Evolutionary conservation across 1,284 basidiomycete genomes (phyloP), one percentile per base, ranked within the genome.

Genomic region (Microbotryomycetes sp.): DNA sequence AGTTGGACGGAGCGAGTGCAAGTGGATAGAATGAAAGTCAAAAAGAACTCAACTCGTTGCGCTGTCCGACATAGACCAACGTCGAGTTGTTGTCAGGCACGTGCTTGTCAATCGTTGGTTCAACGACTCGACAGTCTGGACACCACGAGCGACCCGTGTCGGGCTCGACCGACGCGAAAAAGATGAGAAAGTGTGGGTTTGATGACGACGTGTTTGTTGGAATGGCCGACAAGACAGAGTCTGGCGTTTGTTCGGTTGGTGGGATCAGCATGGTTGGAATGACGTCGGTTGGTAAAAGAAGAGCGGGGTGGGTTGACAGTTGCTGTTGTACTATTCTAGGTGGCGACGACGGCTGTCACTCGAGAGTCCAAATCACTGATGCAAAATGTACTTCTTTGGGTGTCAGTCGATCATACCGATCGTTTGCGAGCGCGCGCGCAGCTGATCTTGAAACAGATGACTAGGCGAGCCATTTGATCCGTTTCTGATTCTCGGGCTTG

Each of bases 61-160:
- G 80, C 68, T 84, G 80, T 6, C 89, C 89, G 58, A 89, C 86
- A 74, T 87, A 89, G 56, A 87, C 80, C 55, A 92, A 80, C 51
- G 84, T 75, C 12, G 80, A 87, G 29, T 81, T 79, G 0, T 80
- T 79, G 5, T 81, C 72, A 62, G 81, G 77, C 29, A 92, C 80
- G 29, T 82, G 66, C 1, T 75, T 71, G 63, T 91, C 87, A 29
- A 92, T 85, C 32, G 74, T 80, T 25, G 79, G 76, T 28, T 59
- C 52, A n/a, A 48, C 56, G 19, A 64, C 52, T 2, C 47, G 26
- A 70, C 76, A 60, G 58, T 77, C 77, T n/a, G 76, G 75, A 66
- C 78, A 79, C 78, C 78, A 79, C 74, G 77, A 76, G 58, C 73
- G 65, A 6, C 77, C 76, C 7, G 77, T 70, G 15, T 48, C n/a